Percentiles rank a stretch among this genome's conserved stretches.
Evolutionary conservation across 441 rosid species (phyloP).

Genomic region (Eutrema salsugineum): DNA sequence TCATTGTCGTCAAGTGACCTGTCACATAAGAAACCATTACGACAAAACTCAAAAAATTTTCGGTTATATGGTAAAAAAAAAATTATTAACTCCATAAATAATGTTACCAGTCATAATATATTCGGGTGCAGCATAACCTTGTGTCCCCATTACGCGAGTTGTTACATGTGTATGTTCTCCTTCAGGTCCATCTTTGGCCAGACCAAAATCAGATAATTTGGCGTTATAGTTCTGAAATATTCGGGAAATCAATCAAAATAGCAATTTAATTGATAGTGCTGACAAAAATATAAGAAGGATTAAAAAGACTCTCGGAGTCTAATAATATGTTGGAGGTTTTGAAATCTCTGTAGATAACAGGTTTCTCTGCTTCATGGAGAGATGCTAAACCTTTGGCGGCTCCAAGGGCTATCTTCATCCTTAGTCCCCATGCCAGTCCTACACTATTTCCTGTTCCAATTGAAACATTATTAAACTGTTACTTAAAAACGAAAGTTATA

Average conservation of each 20-base stretch:
- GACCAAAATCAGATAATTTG: constrained; percentile 83
- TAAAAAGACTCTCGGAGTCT: constrained; percentile 51
- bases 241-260: not conserved
- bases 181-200: constrained; percentile 88
- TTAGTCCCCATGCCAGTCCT: constrained; percentile 62
- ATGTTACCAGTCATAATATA: constrained; percentile 75
- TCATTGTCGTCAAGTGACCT: constrained; percentile 86
- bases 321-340: constrained; percentile 74
- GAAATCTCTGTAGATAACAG: constrained; percentile 70
- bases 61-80: not conserved
- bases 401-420: constrained; percentile 81
- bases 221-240: constrained; percentile 55
- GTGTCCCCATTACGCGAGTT: constrained; percentile 85
- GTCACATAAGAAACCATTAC: not conserved
- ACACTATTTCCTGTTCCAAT: constrained; percentile 50
- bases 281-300: not conserved
- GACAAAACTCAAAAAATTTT: not conserved
- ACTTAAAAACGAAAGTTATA: not conserved
- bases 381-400: constrained; percentile 84
- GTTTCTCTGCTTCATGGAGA: constrained; percentile 75
- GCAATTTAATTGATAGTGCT: not conserved
- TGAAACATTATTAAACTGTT: not conserved
- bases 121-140: constrained; percentile 90
- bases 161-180: constrained; percentile 76
- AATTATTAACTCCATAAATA: not conserved